Base-by-base conservation (phyloP, 2,329 filamentous ascomycete species). In the Fusarium humuli region DNA sequence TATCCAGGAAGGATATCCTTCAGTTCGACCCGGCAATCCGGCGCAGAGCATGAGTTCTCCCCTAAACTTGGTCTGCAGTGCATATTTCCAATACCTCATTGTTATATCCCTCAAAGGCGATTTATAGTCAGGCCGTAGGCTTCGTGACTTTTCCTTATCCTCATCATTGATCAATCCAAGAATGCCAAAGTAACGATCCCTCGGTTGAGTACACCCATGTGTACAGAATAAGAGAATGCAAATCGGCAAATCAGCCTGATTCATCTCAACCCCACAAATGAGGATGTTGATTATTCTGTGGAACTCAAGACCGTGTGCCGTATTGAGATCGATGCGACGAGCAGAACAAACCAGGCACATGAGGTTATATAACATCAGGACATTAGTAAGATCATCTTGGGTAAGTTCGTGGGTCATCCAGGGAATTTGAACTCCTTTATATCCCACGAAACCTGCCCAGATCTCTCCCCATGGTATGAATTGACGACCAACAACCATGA, bases 1-100 rank as follows among this genome's bases (percentile, higher is more conserved):
- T n/a, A 63, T 10, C 50, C 62, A 65, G 4, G 62, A 44, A n/a
- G 62, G 58, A 5, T 63, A 65, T 13, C n/a, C 52, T n/a, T 52
- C 16, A 0, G 5, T 29, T 1, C 20, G 62, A 5, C 62, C 61
- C 5, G 58, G 61, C 4, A 63, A 6, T 16, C 61, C 61, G 0
- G 61, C 50, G 7, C 3, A 12, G 7, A 65, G 32, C 1, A 65
- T 18, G 1, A 65, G 58, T 0, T 53, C 58, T 23, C 22, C 58
- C 3, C 52, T 58, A 2, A 41, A 48, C 6, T 7, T 3, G 1
- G 23, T n/a, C 30, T 57, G 40, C 14, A 65, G 6, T 3, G 50
- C 52, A 47, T 65, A 25, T 44, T n/a, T 53, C 62, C 62, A 63
- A 23, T 52, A 65, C 7, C 41, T 16, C 41, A 63, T 63, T 0